Evolutionary conservation across 2,329 filamentous ascomycete species (phyloP).

Genomic region (Claviceps monticola): DNA sequence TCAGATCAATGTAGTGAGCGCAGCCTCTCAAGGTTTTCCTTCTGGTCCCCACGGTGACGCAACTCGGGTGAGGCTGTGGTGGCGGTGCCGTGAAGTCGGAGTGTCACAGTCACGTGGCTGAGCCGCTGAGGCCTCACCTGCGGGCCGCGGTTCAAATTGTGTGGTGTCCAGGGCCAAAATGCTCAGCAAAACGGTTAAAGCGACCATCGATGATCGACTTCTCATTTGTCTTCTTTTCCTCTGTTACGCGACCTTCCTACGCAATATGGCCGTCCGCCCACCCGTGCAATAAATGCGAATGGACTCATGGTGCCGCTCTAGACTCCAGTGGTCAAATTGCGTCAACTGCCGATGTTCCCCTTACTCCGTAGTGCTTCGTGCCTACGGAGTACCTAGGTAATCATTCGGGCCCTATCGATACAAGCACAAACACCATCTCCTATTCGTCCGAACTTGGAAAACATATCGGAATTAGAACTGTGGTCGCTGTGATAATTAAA

Average conservation of each 20-base stretch:
- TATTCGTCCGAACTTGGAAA: not conserved
- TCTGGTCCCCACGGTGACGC: constrained; percentile 13
- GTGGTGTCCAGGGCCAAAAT: no score
- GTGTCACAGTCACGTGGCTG: not conserved
- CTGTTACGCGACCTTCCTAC: no score
- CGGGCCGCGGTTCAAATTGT: not conserved
- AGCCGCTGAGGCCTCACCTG: not conserved
- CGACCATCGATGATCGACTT: no score
- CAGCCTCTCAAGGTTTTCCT: not conserved
- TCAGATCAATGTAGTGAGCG: not conserved
- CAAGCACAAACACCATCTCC: not conserved
- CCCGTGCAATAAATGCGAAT: no score
- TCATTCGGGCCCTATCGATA: not conserved
- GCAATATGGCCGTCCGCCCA: no score
- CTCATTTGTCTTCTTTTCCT: no score
- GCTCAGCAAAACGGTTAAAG: no score
- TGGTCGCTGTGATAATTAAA: not conserved
- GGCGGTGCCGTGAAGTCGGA: not conserved
- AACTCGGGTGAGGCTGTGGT: constrained; percentile 2
- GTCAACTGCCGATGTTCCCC: no score
- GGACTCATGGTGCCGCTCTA: no score
- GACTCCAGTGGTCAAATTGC: no score
- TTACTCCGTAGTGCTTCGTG: no score
- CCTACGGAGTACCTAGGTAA: no score
- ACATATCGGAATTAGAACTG: not conserved